phyloP scores from a whole-genome alignment of 2,329 filamentous ascomycete species.

The Coleophoma eucalyptorum region DNA sequence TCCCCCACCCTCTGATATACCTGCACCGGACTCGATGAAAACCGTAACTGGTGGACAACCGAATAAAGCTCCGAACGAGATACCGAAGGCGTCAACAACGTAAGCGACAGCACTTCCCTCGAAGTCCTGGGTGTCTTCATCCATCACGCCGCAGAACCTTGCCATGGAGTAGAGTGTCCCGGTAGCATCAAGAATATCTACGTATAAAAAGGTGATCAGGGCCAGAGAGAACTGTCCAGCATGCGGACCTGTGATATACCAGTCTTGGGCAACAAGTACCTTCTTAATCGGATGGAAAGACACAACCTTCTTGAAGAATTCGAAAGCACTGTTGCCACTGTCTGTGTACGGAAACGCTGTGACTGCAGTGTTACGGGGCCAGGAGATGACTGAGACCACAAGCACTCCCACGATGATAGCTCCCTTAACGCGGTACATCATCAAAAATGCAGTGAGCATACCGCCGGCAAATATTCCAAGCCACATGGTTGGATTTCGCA shows the following conservation, averaged over 20 bases:
- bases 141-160: conserved; percentile 74
- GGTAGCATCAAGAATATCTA: conserved; percentile 84
- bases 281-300: conserved; percentile 74
- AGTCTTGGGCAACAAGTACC: conserved; percentile 69
- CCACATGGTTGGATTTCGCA: conserved; percentile 83
- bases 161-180: conserved; percentile 90
- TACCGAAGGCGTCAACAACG: conserved; percentile 74
- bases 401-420: conserved; percentile 82
- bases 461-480: conserved; percentile 85
- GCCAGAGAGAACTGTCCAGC: conserved; percentile 77
- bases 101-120: conserved; percentile 83
- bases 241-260: conserved; percentile 60
- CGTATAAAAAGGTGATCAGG: conserved; percentile 84
- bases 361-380: conserved; percentile 72
- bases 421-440: conserved; percentile 84
- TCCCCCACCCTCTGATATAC: conserved; percentile 82
- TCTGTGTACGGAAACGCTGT: conserved; percentile 77
- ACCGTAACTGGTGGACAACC: conserved; percentile 80
- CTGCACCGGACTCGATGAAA: conserved; percentile 85
- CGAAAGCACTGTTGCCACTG: conserved; percentile 66
- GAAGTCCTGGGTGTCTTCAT: conserved; percentile 81
- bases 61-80: conserved; percentile 76
- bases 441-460: conserved; percentile 72
- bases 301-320: conserved; percentile 87
- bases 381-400: conserved; percentile 83